Conservation (phyloP, 805 yeast genomes). For the Maudiozyma pseudohumilis region DNA sequence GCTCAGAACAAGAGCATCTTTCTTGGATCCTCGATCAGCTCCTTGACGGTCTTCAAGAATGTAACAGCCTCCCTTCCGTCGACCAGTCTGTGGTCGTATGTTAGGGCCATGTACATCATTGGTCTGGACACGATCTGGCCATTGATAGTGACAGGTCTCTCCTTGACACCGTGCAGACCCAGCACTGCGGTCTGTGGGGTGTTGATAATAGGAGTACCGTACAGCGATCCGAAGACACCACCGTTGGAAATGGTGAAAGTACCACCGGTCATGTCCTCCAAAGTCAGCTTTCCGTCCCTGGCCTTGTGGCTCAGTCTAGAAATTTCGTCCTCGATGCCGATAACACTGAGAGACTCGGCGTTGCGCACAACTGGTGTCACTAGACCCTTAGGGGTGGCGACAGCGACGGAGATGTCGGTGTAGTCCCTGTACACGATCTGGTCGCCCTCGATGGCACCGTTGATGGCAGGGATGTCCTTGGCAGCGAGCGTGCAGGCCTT, state of each 20-base stretch:
- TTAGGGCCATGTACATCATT: conserved; percentile 98
- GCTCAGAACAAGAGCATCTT: conserved; percentile 67
- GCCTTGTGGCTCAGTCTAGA: conserved; percentile 78
- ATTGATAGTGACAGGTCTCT: conserved; percentile 92
- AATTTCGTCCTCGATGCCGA: conserved; percentile 87
- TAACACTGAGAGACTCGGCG: conserved; percentile 79
- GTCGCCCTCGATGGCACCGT: conserved; percentile 90
- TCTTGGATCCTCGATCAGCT: conserved; percentile 96
- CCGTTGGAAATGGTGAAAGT: conserved; percentile 98
- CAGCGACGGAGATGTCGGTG: conserved; percentile 92
- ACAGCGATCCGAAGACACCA: conserved; percentile 95
- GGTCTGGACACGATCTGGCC: conserved; percentile 96
- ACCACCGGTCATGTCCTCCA: conserved; percentile 99
- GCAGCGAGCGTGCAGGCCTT: conserved; percentile 89
- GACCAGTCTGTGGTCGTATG: conserved; percentile 95
- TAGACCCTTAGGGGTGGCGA: conserved; percentile 97
- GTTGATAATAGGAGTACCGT: conserved; percentile 97
- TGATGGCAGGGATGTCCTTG: conserved; percentile 89
- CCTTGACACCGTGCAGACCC: conserved; percentile 95
- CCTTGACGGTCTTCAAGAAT: conserved; percentile 92
- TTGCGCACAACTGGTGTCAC: conserved; percentile 97
- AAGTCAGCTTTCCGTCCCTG: conserved; percentile 89
- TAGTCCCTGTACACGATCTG: conserved; percentile 94
- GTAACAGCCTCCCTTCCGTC: conserved; percentile 99
- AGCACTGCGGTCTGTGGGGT: conserved; percentile 97